phyloP scores from a whole-genome alignment of 2,329 filamentous ascomycete species.

The Colletotrichum falcatum region DNA sequence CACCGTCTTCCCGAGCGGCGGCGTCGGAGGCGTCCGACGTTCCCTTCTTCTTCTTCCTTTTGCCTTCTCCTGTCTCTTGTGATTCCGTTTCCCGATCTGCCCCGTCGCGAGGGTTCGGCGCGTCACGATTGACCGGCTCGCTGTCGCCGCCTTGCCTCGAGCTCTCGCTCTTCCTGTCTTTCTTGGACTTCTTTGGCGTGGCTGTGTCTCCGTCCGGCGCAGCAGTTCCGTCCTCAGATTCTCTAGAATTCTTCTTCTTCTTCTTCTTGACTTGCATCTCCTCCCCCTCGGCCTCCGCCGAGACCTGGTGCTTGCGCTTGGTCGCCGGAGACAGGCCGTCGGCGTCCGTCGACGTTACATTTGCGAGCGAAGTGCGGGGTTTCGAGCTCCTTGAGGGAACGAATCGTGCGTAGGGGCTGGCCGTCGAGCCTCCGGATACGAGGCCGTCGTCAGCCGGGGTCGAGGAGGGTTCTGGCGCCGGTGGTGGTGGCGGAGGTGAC shows the following conservation, averaged over 20 bases:
- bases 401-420: constrained; percentile 39
- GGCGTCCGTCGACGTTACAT: neutral
- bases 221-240: constrained; percentile 33
- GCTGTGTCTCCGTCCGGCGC: constrained; percentile 44
- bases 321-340: constrained; percentile 23
- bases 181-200: constrained; percentile 40
- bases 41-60: constrained; percentile 42
- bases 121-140: neutral
- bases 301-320: constrained; percentile 54
- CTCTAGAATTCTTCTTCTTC: constrained; percentile 44
- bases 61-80: constrained; percentile 43
- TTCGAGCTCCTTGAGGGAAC: constrained; percentile 39
- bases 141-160: constrained; percentile 45
- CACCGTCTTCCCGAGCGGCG: neutral
- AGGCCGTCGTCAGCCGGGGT: constrained; percentile 22
- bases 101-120: constrained; percentile 38
- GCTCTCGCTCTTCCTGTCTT: constrained; percentile 53
- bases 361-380: constrained; percentile 32
- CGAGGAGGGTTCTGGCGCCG: constrained; percentile 29
- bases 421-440: constrained; percentile 9
- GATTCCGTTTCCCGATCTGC: constrained; percentile 40
- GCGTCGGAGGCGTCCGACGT: neutral
- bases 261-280: constrained; percentile 50
- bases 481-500: constrained; percentile 18
- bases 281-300: constrained; percentile 44